Conservation (phyloP, 192 early-diverging fungal genomes). For the Irineochytrium annulatum region DNA sequence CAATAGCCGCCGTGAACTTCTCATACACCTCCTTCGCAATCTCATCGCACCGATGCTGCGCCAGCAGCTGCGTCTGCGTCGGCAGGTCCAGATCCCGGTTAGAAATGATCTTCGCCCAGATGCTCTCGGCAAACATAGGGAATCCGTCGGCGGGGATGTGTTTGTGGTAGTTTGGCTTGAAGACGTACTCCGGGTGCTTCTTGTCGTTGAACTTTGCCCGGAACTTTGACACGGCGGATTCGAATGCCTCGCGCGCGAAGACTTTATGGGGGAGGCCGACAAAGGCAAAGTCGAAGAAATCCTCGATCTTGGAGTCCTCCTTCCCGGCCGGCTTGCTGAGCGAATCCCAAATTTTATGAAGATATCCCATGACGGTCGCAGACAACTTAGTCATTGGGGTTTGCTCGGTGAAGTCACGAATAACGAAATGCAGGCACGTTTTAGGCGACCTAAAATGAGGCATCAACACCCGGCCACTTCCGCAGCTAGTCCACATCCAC, state of each 20-base stretch:
- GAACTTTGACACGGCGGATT: conserved; percentile 26
- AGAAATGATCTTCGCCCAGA: conserved; percentile 95
- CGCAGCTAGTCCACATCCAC: conserved; percentile 8
- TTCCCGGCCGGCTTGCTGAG: conserved; percentile 84
- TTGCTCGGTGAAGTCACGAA: conserved; percentile 88
- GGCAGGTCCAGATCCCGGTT: conserved; percentile 97
- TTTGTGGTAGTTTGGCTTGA: conserved; percentile 79
- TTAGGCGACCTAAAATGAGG: conserved; percentile 62
- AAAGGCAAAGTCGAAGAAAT: conserved; percentile 92
- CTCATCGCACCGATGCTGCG: conserved; percentile 98
- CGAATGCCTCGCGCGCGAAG: conserved; percentile 79
- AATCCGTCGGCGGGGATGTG: conserved; percentile 96
- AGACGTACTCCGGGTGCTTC: conserved; percentile 69
- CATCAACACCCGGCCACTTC: conserved; percentile 6
- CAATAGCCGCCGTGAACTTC: conserved; percentile 60
- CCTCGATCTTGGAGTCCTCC: conserved; percentile 66
- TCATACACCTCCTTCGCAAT: conserved; percentile 75
- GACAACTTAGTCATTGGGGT: conserved; percentile 81
- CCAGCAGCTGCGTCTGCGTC: conserved; percentile 95
- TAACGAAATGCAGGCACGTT: conserved; percentile 92
- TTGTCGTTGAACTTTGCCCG: conserved; percentile 64
- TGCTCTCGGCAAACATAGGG: conserved; percentile 80
- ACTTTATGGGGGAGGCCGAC: conserved; percentile 88
- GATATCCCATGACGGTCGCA: conserved; percentile 72
- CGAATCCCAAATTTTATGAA: conserved; percentile 89